A percentile compares a stretch with the other conserved stretches of the same genome.
phyloP scores from a whole-genome alignment of 2,329 filamentous ascomycete genomes.

The Cercospora zeina region DNA sequence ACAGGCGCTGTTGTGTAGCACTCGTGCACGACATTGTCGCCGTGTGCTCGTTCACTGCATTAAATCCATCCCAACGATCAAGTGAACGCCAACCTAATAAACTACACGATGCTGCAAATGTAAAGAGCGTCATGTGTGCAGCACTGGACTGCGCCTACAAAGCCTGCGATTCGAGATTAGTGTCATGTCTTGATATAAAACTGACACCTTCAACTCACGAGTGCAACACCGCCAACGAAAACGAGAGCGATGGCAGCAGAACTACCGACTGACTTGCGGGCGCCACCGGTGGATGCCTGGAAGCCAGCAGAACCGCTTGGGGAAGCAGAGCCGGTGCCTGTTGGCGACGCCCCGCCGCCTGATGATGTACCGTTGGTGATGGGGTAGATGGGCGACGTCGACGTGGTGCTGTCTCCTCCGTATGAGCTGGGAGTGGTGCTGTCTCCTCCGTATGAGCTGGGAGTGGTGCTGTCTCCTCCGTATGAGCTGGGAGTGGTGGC shows the following conservation, averaged over 20 bases:
- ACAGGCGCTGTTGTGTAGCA: neutral
- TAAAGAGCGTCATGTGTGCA: neutral
- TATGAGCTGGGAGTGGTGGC: neutral
- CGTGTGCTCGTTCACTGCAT: neutral
- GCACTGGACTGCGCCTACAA: neutral
- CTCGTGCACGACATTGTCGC: neutral
- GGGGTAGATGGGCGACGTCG: conserved; percentile 13
- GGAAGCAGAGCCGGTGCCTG: conserved; percentile 16
- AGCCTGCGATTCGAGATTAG: neutral
- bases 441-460: too few relatives aligned
- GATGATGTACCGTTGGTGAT: conserved; percentile 20
- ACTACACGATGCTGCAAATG: neutral
- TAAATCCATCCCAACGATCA: neutral
- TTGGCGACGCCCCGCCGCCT: conserved; percentile 15
- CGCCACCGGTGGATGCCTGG: conserved; percentile 14
- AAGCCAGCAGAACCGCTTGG: conserved; percentile 17
- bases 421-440: too few relatives aligned
- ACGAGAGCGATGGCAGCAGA: conserved; percentile 24
- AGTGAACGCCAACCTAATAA: neutral
- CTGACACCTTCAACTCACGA: conserved; percentile 14
- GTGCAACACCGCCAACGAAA: conserved; percentile 23
- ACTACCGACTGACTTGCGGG: conserved; percentile 12
- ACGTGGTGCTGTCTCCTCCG: conserved; percentile 1
- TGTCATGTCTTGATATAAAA: neutral
- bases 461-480: conserved; percentile 4